Conservation (phyloP, 2,329 filamentous ascomycete genomes). For the Dothideomycetes sp. region DNA sequence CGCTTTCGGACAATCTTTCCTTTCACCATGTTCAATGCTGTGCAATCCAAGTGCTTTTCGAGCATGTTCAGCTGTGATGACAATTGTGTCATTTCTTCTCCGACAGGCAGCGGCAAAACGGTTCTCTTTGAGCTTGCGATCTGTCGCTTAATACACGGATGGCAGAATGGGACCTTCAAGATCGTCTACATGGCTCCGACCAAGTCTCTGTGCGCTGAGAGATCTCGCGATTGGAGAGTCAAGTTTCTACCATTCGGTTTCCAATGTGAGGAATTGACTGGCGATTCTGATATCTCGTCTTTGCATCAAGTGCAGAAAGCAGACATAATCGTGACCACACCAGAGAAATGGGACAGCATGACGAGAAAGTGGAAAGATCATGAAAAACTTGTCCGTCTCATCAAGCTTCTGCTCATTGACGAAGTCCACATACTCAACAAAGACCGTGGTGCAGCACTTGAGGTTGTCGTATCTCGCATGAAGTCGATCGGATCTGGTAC, state of each 20-base stretch:
- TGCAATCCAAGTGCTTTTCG: conserved; percentile 71
- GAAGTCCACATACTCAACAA: conserved; percentile 84
- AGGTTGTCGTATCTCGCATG: conserved; percentile 80
- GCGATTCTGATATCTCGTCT: conserved; percentile 63
- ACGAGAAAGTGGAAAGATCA: conserved; percentile 83
- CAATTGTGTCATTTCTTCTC: conserved; percentile 72
- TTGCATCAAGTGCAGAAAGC: conserved; percentile 61
- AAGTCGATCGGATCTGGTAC: conserved; percentile 68
- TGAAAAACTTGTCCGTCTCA: conserved; percentile 60
- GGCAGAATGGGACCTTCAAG: conserved; percentile 57
- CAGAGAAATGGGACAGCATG: conserved; percentile 87
- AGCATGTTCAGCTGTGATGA: conserved; percentile 57
- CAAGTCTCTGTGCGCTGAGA: conserved; percentile 71
- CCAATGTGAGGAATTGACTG: conserved; percentile 68
- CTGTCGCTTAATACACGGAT: conserved; percentile 55
- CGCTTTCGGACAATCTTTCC: conserved; percentile 60
- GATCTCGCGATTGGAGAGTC: conserved; percentile 64
- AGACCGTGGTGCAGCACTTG: conserved; percentile 65
- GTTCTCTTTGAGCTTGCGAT: conserved; percentile 74
- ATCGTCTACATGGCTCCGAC: conserved; percentile 79
- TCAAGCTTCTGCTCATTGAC: conserved; percentile 75
- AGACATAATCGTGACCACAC: conserved; percentile 76
- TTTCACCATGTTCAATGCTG: conserved; percentile 68
- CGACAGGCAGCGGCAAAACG: conserved; percentile 81
- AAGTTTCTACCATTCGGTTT: conserved; percentile 63